Base-by-base conservation (phyloP, 352 stramenopile species). In the Globisporangium paddicum region DNA sequence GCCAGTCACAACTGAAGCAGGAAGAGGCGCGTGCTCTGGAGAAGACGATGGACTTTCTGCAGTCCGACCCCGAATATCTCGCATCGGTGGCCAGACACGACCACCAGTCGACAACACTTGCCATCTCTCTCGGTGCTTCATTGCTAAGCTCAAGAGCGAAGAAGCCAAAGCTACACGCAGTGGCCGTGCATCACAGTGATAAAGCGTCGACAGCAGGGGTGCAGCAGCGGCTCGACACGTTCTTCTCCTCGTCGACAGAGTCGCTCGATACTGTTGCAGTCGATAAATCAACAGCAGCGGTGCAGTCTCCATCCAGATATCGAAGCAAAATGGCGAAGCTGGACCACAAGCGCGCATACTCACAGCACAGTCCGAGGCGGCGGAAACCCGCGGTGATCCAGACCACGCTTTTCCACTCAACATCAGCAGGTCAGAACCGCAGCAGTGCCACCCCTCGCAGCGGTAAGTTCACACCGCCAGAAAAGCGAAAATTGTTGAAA, bases 11-110 rank as follows among this genome's bases (percentile, higher is more conserved):
- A n/a, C 58, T 72, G 2, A 34, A 72, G 2, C 55, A 77, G 18
- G 64, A 52, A 23, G 71, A 86, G 35, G 66, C 68, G 32, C 62
- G 56, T 7, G 76, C 73, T 7, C 46, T 86, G 30, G 62, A 77
- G 47, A 68, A 86, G 55, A 86, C 76, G 19, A 79, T 86, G 53
- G 55, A 78, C 35, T 86, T 83, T 40, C 35, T 86, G 32, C 66
- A 81, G 52, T 71, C 76, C 13, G 75, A 85, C 57, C 64, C 69
- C 2, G 73, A 82, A 52, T 81, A 77, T 40, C 64, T 67, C 14
- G 71, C 71, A 19, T 55, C 50, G 1, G 13, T 65, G 11, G 26
- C 26, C 21, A 30, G 16, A 2, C 16, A 51, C 30, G 35, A 55
- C 16, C 26, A 57, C 3, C 51, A 48, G 35, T 16, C 18, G 18